Percentiles rank a stretch among this genome's conserved stretches.
Conservation (phyloP, 805 yeast genomes). For the Metschnikowia similis region DNA sequence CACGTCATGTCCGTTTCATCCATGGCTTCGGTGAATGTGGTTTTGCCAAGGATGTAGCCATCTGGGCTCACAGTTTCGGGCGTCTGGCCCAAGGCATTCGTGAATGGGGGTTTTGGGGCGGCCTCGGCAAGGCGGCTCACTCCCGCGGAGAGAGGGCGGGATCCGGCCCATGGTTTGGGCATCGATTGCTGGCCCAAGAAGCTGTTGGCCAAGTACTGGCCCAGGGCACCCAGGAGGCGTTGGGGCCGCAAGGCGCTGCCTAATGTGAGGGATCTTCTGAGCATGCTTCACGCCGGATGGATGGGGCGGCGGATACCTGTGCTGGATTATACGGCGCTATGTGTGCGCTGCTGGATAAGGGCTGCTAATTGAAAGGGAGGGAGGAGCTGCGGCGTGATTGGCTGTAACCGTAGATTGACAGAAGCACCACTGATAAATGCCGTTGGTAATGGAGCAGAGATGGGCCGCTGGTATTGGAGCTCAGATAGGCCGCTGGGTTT, state of each 20-base stretch:
- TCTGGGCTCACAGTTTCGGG: conserved; percentile 34
- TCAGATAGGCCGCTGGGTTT: background rate
- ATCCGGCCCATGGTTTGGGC: background rate
- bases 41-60: conserved; percentile 33
- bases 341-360: too few relatives aligned
- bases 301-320: too few relatives aligned
- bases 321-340: too few relatives aligned
- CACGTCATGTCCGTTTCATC: conserved; percentile 44
- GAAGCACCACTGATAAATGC: background rate
- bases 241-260: background rate
- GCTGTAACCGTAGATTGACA: background rate
- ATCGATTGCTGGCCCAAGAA: background rate
- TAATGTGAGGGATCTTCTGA: conserved; percentile 10
- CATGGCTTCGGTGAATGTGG: conserved; percentile 42
- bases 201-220: background rate
- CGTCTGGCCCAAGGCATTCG: conserved; percentile 35
- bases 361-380: background rate
- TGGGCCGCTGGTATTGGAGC: too few relatives aligned
- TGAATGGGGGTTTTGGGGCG: conserved; percentile 25
- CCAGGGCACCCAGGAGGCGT: background rate
- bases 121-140: conserved; percentile 16
- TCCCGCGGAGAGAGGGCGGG: conserved; percentile 18
- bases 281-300: conserved; percentile 1
- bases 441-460: background rate
- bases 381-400: background rate